A percentile compares a stretch with the other conserved stretches of the same genome.
These are phyloP conservation scores for Auriscalpium vulgare DNA, from an alignment of 768 basidiomycete species.

Conservation along the genomic window DNA sequence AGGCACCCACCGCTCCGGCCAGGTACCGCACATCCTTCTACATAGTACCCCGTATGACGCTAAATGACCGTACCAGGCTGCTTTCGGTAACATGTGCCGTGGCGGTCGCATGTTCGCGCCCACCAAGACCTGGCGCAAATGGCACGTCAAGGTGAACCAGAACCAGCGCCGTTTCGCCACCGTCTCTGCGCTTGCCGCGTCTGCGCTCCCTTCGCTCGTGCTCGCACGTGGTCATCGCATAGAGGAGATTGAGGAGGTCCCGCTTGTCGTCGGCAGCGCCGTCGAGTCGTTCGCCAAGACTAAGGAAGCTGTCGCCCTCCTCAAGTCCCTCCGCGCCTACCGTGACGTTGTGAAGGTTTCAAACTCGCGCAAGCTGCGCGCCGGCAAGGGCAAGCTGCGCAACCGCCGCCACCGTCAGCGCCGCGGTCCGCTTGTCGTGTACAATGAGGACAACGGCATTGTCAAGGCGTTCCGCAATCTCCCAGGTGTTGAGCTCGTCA, in stretches of 20 bases:
- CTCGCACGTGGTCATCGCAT: slow-evolving; percentile 99
- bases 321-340: slow-evolving; percentile 87
- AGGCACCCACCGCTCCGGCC: slow-evolving; percentile 97
- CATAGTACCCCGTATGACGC: not conserved
- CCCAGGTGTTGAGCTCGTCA: slow-evolving; percentile 95
- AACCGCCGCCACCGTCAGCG: slow-evolving; percentile 96
- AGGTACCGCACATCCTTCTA: slow-evolving; percentile 40
- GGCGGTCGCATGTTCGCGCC: slow-evolving; percentile 99
- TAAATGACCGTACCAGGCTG: slow-evolving; percentile 49
- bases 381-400: slow-evolving; percentile 95
- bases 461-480: slow-evolving; percentile 98
- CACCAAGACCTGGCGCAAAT: slow-evolving; percentile 98
- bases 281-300: slow-evolving; percentile 92
- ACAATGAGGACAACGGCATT: slow-evolving; percentile 95
- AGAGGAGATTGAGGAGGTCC: slow-evolving; percentile 94
- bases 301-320: slow-evolving; percentile 90
- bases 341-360: slow-evolving; percentile 93
- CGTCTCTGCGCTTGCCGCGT: slow-evolving; percentile 96
- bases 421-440: slow-evolving; percentile 94
- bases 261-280: slow-evolving; percentile 75
- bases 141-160: slow-evolving; percentile 99
- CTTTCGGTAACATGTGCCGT: slow-evolving; percentile 99
- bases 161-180: slow-evolving; percentile 98
- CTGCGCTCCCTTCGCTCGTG: slow-evolving; percentile 95
- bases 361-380: slow-evolving; percentile 93